Percentiles rank a stretch among this genome's conserved stretches.
phyloP scores from a whole-genome alignment of 225 moss, liverwort and hornwort species.

The Marchantia paleacea region DNA sequence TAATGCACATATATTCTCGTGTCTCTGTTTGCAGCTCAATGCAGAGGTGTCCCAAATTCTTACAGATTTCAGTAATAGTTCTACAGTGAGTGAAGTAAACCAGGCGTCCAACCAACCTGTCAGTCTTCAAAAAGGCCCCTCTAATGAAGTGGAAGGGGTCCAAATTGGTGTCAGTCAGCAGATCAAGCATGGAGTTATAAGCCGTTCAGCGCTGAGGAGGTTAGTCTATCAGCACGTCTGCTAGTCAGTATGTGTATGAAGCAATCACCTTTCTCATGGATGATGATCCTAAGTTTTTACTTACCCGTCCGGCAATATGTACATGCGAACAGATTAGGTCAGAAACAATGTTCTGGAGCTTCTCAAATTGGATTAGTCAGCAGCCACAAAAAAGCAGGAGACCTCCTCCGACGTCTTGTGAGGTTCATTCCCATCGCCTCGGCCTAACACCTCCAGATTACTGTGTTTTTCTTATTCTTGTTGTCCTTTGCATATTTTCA shows the following conservation, averaged over 20 bases:
- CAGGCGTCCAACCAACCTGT: neutral
- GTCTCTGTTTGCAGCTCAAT: conserved; percentile 33
- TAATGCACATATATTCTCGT: neutral
- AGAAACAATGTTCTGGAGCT: conserved; percentile 19
- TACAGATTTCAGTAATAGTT: conserved; percentile 18
- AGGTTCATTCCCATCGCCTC: neutral
- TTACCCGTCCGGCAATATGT: neutral
- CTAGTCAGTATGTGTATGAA: too few relatives aligned
- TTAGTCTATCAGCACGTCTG: neutral
- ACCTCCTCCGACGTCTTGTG: conserved; percentile 33
- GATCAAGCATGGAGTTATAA: conserved; percentile 34
- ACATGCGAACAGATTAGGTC: conserved; percentile 28
- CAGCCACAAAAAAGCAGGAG: conserved; percentile 18
- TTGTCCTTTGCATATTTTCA: neutral
- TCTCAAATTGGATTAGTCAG: conserved; percentile 23
- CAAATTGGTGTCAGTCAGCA: conserved; percentile 25
- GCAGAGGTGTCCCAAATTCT: conserved; percentile 35
- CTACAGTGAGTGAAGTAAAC: neutral
- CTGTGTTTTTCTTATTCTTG: too few relatives aligned
- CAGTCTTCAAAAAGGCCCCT: conserved; percentile 3
- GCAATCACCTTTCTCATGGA: neutral
- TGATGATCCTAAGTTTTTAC: neutral
- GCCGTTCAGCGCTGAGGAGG: conserved; percentile 42
- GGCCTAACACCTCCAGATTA: neutral
- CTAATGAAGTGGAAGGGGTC: conserved; percentile 12